A percentile compares a stretch with the other conserved stretches of the same genome.
These are phyloP conservation scores for Elongisporangium anandrum DNA, from an alignment of 352 stramenopile genomes.

Conservation along the genomic window DNA sequence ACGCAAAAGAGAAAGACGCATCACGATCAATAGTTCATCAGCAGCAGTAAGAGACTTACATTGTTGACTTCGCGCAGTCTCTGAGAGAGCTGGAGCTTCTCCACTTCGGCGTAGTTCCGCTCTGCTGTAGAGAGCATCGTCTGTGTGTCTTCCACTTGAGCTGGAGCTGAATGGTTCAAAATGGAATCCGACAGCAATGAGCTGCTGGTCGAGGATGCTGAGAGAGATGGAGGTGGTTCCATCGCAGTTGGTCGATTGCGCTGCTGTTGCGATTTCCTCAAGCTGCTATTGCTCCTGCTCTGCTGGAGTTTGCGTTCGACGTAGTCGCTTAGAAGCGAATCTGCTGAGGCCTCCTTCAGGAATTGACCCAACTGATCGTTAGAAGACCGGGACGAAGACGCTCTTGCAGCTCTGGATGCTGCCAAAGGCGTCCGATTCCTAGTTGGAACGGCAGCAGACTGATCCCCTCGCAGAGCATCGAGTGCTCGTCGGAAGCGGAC, in stretches of 20 bases:
- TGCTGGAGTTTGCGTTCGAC: conserved; percentile 63
- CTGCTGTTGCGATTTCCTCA: background rate
- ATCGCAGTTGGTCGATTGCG: conserved; percentile 14
- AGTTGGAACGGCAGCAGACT: background rate
- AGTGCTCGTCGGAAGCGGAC: conserved; percentile 35
- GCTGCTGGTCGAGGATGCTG: conserved; percentile 22
- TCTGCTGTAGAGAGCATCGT: conserved; percentile 28
- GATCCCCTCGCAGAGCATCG: conserved; percentile 43
- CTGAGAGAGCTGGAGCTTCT: conserved; percentile 61
- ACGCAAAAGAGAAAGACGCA: conserved; percentile 6
- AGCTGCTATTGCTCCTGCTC: conserved; percentile 15
- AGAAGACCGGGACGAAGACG: conserved; percentile 5
- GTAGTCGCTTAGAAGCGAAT: conserved; percentile 53
- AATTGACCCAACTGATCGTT: conserved; percentile 35
- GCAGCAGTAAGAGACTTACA: conserved; percentile 17
- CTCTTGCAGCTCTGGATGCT: background rate
- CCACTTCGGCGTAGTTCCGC: conserved; percentile 50
- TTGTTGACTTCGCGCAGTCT: conserved; percentile 67
- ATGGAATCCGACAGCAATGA: conserved; percentile 30
- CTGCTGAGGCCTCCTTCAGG: conserved; percentile 44
- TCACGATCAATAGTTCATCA: background rate
- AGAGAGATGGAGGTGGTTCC: conserved; percentile 39
- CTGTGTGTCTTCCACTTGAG: background rate
- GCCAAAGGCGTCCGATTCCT: conserved; percentile 5
- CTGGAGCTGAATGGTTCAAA: conserved; percentile 7